Evolutionary conservation across 768 basidiomycete genomes (phyloP).

Genomic region (Suillus lakei): DNA sequence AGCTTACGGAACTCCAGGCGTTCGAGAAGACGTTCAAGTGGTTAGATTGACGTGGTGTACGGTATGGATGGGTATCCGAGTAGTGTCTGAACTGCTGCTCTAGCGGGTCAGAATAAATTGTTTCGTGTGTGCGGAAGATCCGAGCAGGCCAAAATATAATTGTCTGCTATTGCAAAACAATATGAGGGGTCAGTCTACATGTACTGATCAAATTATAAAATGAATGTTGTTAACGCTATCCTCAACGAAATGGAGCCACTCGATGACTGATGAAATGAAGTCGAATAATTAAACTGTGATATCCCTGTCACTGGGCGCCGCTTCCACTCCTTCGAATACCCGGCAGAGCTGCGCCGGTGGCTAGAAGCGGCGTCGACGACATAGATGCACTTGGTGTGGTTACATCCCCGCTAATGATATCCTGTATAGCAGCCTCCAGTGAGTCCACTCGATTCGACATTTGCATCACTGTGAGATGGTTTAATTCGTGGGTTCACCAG

Average conservation of each 20-base stretch:
- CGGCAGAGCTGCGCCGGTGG: slow-evolving; percentile 32
- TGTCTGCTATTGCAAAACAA: neutral
- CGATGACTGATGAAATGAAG: neutral
- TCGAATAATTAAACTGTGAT: neutral
- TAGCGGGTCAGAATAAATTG: neutral
- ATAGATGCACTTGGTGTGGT: slow-evolving; percentile 55
- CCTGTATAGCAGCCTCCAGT: slow-evolving; percentile 88
- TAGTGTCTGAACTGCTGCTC: neutral
- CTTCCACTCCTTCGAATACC: slow-evolving; percentile 50
- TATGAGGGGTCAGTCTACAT: neutral
- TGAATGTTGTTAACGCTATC: neutral
- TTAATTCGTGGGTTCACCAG: slow-evolving; percentile 10
- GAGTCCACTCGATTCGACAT: slow-evolving; percentile 94
- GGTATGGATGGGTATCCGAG: neutral
- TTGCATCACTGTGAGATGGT: slow-evolving; percentile 69
- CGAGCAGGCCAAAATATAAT: neutral
- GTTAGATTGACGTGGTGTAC: neutral
- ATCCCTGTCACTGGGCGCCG: slow-evolving; percentile 17
- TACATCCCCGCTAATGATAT: slow-evolving; percentile 83
- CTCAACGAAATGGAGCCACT: neutral
- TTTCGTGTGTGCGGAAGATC: neutral
- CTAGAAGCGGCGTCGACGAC: slow-evolving; percentile 55
- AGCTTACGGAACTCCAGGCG: neutral
- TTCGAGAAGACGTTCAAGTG: neutral
- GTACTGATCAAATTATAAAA: neutral